Percentiles rank a stretch among this genome's conserved stretches.
These are phyloP conservation scores for Lentinula lateritia DNA, from an alignment of 768 basidiomycete genomes.

Conservation along the genomic window DNA sequence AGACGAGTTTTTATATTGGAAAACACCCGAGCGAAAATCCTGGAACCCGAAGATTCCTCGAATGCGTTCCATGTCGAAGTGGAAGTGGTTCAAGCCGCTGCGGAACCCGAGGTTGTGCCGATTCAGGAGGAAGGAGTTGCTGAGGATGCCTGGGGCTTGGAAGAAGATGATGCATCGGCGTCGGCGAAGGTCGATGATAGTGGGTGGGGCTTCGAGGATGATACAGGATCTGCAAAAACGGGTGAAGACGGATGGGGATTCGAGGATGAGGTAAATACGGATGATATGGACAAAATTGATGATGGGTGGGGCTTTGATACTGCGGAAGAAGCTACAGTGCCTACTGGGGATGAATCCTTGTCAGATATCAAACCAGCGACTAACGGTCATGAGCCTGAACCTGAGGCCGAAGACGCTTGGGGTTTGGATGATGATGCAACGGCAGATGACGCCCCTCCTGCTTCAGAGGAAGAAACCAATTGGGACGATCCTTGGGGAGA, in stretches of 20 bases:
- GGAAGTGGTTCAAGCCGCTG: conserved; percentile 23
- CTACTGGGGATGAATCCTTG: conserved; percentile 20
- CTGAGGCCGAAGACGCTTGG: conserved; percentile 58
- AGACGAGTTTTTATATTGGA: conserved; percentile 64
- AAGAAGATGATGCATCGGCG: conserved; percentile 29
- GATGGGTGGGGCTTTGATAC: conserved; percentile 17
- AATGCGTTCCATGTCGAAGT: conserved; percentile 37
- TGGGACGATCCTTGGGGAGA: conserved; percentile 76
- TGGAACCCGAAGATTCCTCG: conserved; percentile 30
- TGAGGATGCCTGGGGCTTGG: conserved; percentile 48
- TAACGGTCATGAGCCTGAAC: conserved; percentile 20
- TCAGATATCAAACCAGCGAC: conserved; percentile 10
- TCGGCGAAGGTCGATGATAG: conserved; percentile 30
- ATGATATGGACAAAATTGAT: conserved; percentile 1
- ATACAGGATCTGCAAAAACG: conserved; percentile 10
- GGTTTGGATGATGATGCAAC: conserved; percentile 58
- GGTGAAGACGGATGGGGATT: conserved; percentile 7
- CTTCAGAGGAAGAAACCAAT: conserved; percentile 32
- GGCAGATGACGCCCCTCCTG: conserved; percentile 25
- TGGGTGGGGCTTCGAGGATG: conserved; percentile 51
- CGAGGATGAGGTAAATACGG: conserved; percentile 1
- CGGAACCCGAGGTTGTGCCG: conserved; percentile 21
- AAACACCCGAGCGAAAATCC: conserved; percentile 48
- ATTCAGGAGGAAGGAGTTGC: conserved; percentile 15
- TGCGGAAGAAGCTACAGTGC: conserved; percentile 26